These are phyloP conservation scores for Termitomyces sp. DNA, from an alignment of 768 basidiomycete species.

Conservation along the genomic window DNA sequence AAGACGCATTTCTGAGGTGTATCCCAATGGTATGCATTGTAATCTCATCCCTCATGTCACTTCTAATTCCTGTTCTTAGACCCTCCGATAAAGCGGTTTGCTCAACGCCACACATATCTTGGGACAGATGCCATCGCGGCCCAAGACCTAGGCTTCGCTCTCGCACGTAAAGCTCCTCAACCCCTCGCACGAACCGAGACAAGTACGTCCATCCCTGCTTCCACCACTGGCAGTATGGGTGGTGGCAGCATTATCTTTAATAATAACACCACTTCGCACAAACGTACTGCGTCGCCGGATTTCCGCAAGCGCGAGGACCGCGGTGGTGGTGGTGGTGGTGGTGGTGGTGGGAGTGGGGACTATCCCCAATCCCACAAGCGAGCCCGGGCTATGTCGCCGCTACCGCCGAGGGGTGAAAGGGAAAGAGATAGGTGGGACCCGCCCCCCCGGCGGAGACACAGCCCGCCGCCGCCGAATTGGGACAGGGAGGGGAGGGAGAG, in stretches of 20 bases:
- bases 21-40: conserved; percentile 63
- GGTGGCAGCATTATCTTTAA: not conserved
- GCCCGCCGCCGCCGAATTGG: conserved; percentile 8
- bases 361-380: conserved; percentile 12
- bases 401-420: conserved; percentile 6
- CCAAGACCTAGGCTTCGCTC: conserved; percentile 81
- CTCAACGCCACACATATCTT: conserved; percentile 78
- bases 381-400: conserved; percentile 8
- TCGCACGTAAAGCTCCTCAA: conserved; percentile 38
- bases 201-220: not conserved
- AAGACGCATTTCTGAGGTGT: conserved; percentile 82
- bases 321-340: conserved; percentile 7
- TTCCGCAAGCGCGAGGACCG: conserved; percentile 13
- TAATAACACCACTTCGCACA: not conserved
- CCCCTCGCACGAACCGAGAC: conserved; percentile 53
- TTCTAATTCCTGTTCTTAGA: conserved; percentile 47
- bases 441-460: conserved; percentile 8
- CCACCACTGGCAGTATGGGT: not conserved
- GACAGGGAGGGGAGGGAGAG: conserved; percentile 7
- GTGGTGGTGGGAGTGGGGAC: conserved; percentile 7
- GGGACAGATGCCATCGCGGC: conserved; percentile 86
- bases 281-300: conserved; percentile 13
- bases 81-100: conserved; percentile 86
- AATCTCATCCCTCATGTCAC: not conserved
- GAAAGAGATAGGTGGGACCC: conserved; percentile 14